Percentiles rank a stretch among this genome's conserved stretches.
These are phyloP conservation scores for Apophysomyces elegans DNA, from an alignment of 371 early-diverging fungal species.

Conservation along the genomic window DNA sequence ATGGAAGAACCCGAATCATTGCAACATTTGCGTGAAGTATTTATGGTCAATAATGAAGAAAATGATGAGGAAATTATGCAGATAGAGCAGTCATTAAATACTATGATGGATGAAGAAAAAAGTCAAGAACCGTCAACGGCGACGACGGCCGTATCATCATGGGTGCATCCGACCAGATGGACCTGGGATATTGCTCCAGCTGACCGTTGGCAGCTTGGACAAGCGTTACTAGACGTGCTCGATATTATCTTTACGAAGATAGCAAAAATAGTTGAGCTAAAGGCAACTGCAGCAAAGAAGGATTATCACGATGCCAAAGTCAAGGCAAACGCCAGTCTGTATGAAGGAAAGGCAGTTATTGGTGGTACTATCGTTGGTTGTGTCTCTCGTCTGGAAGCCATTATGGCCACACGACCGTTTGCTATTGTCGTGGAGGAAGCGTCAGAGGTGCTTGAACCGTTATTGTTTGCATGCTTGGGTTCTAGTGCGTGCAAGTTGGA, in stretches of 20 bases:
- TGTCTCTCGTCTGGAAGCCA: background rate
- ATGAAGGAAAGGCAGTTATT: constrained; percentile 5
- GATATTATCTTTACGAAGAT: background rate
- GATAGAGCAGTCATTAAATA: background rate
- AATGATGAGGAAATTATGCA: background rate
- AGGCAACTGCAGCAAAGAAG: background rate
- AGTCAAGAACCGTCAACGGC: background rate
- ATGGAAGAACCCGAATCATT: background rate
- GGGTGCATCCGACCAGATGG: background rate
- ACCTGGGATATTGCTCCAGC: constrained; percentile 3
- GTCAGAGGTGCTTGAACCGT: background rate
- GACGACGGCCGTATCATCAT: background rate
- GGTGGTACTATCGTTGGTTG: constrained; percentile 5
- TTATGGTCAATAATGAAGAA: background rate
- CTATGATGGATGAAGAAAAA: background rate
- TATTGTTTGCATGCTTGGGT: background rate
- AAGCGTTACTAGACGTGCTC: background rate
- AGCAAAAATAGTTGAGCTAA: background rate
- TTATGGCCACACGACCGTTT: constrained; percentile 3
- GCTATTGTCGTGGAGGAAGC: constrained; percentile 2
- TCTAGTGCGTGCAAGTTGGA: constrained; percentile 2
- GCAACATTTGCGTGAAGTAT: background rate
- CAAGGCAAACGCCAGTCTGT: background rate
- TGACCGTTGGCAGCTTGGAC: background rate
- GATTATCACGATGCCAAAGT: background rate